phyloP scores from a whole-genome alignment of 169 alveolate species.

The Plasmodium yoelii region DNA sequence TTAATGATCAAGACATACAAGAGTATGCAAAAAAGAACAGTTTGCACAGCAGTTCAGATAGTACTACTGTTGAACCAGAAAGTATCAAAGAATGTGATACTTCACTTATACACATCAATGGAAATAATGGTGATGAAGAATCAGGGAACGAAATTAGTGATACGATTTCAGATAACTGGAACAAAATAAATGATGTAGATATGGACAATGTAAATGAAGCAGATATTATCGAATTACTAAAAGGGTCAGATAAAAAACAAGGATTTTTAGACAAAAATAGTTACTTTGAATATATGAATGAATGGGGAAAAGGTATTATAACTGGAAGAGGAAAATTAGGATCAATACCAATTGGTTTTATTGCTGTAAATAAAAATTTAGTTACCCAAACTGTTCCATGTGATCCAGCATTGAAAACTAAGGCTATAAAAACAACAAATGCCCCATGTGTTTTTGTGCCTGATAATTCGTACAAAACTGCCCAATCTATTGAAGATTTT shows the following conservation, averaged over 20 bases:
- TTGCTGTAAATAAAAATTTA: slow-evolving; percentile 69
- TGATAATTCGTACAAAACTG: slow-evolving; percentile 91
- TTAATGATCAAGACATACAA: slow-evolving; percentile 59
- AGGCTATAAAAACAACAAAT: slow-evolving; percentile 41
- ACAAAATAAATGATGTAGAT: slow-evolving; percentile 79
- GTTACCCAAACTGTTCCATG: slow-evolving; percentile 58
- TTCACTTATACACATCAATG: not conserved
- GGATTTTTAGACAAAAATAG: slow-evolving; percentile 84
- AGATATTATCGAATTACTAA: slow-evolving; percentile 38
- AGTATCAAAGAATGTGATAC: slow-evolving; percentile 18
- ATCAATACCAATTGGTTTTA: slow-evolving; percentile 53
- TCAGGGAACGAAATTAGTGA: not conserved
- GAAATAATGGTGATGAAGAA: not conserved
- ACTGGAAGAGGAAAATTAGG: slow-evolving; percentile 75
- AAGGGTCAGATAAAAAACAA: slow-evolving; percentile 38
- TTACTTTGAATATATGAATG: slow-evolving; percentile 79
- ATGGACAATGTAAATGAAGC: slow-evolving; percentile 41
- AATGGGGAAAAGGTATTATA: slow-evolving; percentile 76
- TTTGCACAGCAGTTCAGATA: too few relatives aligned
- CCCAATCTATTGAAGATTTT: slow-evolving; percentile 90
- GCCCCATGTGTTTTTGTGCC: slow-evolving; percentile 89
- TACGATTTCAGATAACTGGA: too few relatives aligned
- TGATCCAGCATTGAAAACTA: slow-evolving; percentile 66
- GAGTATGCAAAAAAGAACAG: too few relatives aligned
- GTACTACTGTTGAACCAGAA: too few relatives aligned